phyloP scores from a whole-genome alignment of 1,284 basidiomycete genomes.

The Ustilago tritici region DNA sequence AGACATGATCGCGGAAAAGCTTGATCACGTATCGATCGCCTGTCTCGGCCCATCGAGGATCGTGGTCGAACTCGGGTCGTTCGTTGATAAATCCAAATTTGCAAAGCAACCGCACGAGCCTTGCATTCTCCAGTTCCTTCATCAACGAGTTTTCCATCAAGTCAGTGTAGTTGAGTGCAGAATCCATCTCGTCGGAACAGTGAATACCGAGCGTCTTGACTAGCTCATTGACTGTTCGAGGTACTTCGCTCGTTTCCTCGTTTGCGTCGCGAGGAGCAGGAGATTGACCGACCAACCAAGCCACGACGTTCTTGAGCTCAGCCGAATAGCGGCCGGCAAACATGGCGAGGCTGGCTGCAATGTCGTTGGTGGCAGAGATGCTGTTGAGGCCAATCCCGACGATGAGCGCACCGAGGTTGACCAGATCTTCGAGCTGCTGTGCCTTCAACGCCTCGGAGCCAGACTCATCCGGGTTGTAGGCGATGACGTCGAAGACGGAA shows the following conservation, averaged over 20 bases:
- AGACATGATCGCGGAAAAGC: conserved; percentile 97
- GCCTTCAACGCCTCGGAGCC: conserved; percentile 40
- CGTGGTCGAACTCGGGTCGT: conserved; percentile 95
- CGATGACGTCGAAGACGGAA: conserved; percentile 66
- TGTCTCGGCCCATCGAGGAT: conserved; percentile 96
- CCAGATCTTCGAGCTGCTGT: conserved; percentile 83
- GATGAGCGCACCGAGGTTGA: conserved; percentile 86
- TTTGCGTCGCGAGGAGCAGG: conserved; percentile 18
- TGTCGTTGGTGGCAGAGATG: conserved; percentile 75
- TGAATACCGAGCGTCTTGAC: conserved; percentile 82
- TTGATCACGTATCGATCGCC: conserved; percentile 98
- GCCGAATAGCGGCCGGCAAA: conserved; percentile 81
- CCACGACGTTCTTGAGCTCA: conserved; percentile 83
- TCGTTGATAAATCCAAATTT: conserved; percentile 99
- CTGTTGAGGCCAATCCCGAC: conserved; percentile 83
- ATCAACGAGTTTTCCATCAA: conserved; percentile 84
- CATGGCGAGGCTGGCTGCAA: conserved; percentile 82
- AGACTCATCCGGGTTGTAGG: conserved; percentile 54
- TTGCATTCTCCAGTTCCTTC: conserved; percentile 94
- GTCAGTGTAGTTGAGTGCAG: conserved; percentile 82
- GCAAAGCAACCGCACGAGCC: conserved; percentile 88
- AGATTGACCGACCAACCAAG: conserved; percentile 77
- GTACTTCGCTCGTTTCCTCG: conserved; percentile 24
- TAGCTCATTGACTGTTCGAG: conserved; percentile 81
- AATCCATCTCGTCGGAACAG: conserved; percentile 84